Percentiles rank a stretch among this genome's conserved stretches.
These are phyloP conservation scores for Trametes sp. DNA, from an alignment of 1,284 basidiomycete species.

Conservation along the genomic window DNA sequence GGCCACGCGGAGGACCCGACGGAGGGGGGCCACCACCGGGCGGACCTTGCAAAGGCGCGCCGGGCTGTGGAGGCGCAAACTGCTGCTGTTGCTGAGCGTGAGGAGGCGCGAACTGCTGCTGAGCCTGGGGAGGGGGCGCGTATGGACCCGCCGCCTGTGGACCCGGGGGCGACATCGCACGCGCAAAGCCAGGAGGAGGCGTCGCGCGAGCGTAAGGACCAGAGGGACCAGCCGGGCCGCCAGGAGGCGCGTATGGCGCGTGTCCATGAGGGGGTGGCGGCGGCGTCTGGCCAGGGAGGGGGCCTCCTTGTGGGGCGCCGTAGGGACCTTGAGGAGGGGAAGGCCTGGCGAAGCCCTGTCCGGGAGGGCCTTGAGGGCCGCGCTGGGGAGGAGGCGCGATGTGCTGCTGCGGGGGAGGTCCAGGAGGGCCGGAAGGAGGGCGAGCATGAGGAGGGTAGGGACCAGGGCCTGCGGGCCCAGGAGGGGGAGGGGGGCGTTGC, in stretches of 20 bases:
- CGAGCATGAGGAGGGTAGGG: conserved; percentile 47
- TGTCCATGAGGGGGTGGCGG: conserved; percentile 49
- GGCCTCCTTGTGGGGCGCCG: conserved; percentile 43
- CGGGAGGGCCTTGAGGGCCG: conserved; percentile 38
- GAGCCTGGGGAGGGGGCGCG: conserved; percentile 25
- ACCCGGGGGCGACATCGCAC: conserved; percentile 23
- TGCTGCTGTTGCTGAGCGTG: conserved; percentile 28
- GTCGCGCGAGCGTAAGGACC: conserved; percentile 51
- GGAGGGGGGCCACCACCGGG: conserved; percentile 51
- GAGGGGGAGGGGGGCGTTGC: conserved; percentile 50
- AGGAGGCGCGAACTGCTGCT: conserved; percentile 35
- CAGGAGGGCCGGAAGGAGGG: conserved; percentile 49
- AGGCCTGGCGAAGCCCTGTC: conserved; percentile 18
- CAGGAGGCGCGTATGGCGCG: conserved; percentile 37
- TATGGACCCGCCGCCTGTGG: conserved; percentile 32
- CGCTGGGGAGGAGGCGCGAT: conserved; percentile 49
- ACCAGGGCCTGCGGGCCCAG: conserved; percentile 36
- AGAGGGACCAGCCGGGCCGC: conserved; percentile 42
- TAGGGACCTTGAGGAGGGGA: conserved; percentile 31
- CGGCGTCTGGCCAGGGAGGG: conserved; percentile 43
- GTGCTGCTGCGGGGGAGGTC: conserved; percentile 39
- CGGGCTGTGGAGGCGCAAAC: conserved; percentile 37
- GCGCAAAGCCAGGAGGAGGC: conserved; percentile 47
- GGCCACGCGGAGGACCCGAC: conserved; percentile 50
- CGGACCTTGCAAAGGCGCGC: conserved; percentile 42